Percentiles rank a stretch among this genome's conserved stretches.
Evolutionary conservation across 106 monocot genomes (phyloP).

Genomic region (Apostasia shenzhenica): DNA sequence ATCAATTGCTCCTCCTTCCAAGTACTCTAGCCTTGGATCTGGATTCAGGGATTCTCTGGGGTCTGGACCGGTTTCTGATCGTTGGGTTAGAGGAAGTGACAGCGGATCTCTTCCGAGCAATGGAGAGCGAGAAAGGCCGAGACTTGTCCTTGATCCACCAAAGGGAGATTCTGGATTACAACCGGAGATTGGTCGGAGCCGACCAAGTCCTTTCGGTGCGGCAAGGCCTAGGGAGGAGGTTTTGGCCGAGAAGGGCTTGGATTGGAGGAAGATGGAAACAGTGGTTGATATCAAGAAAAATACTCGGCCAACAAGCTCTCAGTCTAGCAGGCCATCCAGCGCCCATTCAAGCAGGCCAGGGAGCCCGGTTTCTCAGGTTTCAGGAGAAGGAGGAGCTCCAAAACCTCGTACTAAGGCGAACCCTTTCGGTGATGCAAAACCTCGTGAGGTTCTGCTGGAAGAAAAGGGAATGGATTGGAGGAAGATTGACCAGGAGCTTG

Average conservation of each 20-base stretch:
- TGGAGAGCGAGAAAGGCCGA: slow-evolving; percentile 52
- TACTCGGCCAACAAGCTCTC: slow-evolving; percentile 64
- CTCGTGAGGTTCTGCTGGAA: slow-evolving; percentile 73
- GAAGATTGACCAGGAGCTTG: slow-evolving; percentile 90
- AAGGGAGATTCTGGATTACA: slow-evolving; percentile 24
- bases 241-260: slow-evolving; percentile 80
- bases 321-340: slow-evolving; percentile 86
- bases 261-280: slow-evolving; percentile 83
- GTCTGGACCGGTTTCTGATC: slow-evolving; percentile 24
- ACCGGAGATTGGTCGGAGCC: slow-evolving; percentile 13
- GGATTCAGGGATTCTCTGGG: slow-evolving; percentile 34
- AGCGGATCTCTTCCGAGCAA: slow-evolving; percentile 17
- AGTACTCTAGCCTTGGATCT: slow-evolving; percentile 39
- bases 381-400: slow-evolving; percentile 20
- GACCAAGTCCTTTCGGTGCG: slow-evolving; percentile 70
- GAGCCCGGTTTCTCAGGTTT: slow-evolving; percentile 39
- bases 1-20: slow-evolving; percentile 3
- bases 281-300: slow-evolving; percentile 55
- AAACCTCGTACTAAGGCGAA: slow-evolving; percentile 60
- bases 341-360: slow-evolving; percentile 72
- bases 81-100: slow-evolving; percentile 43
- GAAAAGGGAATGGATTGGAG: slow-evolving; percentile 84
- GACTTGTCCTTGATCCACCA: slow-evolving; percentile 64
- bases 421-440: slow-evolving; percentile 95
- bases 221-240: slow-evolving; percentile 92